Percentiles rank a stretch among this genome's conserved stretches.
These are phyloP conservation scores for Trichoderma virens DNA, from an alignment of 495 filamentous ascomycete species.

Conservation along the genomic window DNA sequence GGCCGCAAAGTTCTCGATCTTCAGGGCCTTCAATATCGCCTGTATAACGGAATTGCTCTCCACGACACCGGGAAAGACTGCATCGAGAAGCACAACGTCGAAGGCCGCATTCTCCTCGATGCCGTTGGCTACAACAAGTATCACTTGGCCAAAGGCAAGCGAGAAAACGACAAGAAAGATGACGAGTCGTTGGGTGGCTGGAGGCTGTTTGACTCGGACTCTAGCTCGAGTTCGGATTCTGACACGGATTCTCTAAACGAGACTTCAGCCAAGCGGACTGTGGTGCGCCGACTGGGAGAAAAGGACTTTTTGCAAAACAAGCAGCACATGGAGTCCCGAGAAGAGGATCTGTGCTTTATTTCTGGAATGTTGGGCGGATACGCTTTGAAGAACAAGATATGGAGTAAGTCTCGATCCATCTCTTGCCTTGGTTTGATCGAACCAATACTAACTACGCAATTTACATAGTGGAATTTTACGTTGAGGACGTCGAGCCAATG, in stretches of 20 bases:
- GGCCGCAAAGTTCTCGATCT: slow-evolving; percentile 26
- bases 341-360: slow-evolving; percentile 28
- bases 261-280: neutral
- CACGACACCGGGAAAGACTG: slow-evolving; percentile 13
- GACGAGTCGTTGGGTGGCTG: neutral
- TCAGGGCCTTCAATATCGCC: slow-evolving; percentile 27
- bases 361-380: slow-evolving; percentile 31
- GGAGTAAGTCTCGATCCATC: slow-evolving; percentile 14
- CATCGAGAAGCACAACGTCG: slow-evolving; percentile 23
- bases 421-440: neutral
- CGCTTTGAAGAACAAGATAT: slow-evolving; percentile 32
- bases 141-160: slow-evolving; percentile 23
- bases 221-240: neutral
- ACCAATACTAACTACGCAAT: neutral
- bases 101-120: slow-evolving; percentile 30
- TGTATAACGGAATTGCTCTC: slow-evolving; percentile 26
- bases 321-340: slow-evolving; percentile 15
- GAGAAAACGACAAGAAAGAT: slow-evolving; percentile 14
- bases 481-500: slow-evolving; percentile 28
- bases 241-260: neutral
- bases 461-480: slow-evolving; percentile 21
- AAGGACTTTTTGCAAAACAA: slow-evolving; percentile 25
- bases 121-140: slow-evolving; percentile 31
- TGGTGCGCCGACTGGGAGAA: slow-evolving; percentile 14
- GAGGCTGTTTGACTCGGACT: neutral